Evolutionary conservation across 306 rosid species (phyloP).

Genomic region (Neltuma alba): DNA sequence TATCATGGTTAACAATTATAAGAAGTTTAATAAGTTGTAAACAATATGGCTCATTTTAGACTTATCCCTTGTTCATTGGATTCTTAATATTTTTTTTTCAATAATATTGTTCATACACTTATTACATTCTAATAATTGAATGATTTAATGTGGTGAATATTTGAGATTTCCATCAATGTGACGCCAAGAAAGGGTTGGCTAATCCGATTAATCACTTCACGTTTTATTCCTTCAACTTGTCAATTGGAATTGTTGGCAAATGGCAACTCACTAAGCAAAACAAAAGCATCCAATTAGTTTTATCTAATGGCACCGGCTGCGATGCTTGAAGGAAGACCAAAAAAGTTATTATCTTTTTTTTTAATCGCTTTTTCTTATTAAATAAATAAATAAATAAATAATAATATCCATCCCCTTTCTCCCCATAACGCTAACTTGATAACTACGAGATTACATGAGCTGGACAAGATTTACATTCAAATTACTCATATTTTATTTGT

Average conservation of each 20-base stretch:
- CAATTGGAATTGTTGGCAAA: too few species aligned
- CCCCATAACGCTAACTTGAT: conserved; percentile 10
- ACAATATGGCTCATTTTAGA: too few species aligned
- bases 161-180: not conserved
- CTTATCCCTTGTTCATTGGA: not conserved
- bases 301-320: not conserved
- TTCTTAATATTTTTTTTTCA: not conserved
- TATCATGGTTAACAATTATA: not conserved
- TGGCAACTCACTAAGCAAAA: conserved; percentile 25
- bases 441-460: not conserved
- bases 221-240: conserved; percentile 4
- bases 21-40: not conserved
- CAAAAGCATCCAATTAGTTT: not conserved
- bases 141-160: not conserved
- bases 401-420: not conserved
- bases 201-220: not conserved
- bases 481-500: not conserved
- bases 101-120: not conserved
- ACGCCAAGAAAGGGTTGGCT: too few species aligned
- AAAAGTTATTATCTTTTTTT: not conserved
- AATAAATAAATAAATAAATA: not conserved
- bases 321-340: conserved; percentile 21
- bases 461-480: not conserved
- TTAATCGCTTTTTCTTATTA: not conserved
- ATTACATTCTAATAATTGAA: not conserved